phyloP scores from a whole-genome alignment of 2,329 filamentous ascomycete species.

The Lecanicillium sp. region DNA sequence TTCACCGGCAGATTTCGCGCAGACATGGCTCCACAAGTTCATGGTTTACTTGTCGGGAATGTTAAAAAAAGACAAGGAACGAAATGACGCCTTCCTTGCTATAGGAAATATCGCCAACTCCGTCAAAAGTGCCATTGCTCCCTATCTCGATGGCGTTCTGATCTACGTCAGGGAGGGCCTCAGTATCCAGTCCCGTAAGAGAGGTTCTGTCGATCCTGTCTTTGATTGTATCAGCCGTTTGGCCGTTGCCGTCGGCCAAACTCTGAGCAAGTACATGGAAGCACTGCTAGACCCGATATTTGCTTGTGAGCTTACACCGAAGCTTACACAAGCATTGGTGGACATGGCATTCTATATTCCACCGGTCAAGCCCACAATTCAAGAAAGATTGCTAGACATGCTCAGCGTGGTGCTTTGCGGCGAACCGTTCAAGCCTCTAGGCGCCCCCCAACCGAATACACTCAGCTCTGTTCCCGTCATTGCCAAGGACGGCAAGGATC shows the following conservation, averaged over 20 bases:
- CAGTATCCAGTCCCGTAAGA: constrained; percentile 65
- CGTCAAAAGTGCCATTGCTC: constrained; percentile 88
- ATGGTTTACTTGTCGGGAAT: constrained; percentile 95
- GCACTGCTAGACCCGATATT: constrained; percentile 93
- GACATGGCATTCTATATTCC: constrained; percentile 99
- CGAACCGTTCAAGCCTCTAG: constrained; percentile 84
- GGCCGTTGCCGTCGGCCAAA: constrained; percentile 90
- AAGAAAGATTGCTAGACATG: constrained; percentile 90
- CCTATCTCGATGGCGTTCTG: constrained; percentile 89
- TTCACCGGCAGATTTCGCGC: constrained; percentile 81
- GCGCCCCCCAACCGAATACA: constrained; percentile 78
- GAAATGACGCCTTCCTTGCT: constrained; percentile 88
- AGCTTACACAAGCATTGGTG: constrained; percentile 88
- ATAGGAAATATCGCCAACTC: constrained; percentile 96
- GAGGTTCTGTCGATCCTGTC: constrained; percentile 66
- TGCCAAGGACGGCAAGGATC: constrained; percentile 79
- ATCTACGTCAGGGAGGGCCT: constrained; percentile 90
- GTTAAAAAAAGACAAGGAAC: constrained; percentile 89
- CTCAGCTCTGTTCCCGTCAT: constrained; percentile 74
- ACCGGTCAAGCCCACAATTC: constrained; percentile 84
- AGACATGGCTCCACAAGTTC: constrained; percentile 83
- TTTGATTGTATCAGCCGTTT: constrained; percentile 98
- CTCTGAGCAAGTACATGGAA: constrained; percentile 97
- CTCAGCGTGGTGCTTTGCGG: constrained; percentile 89
- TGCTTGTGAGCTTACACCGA: constrained; percentile 87